These are phyloP conservation scores for Pulchroboletus neoregius DNA, from an alignment of 1,284 basidiomycete genomes.

Conservation along the genomic window DNA sequence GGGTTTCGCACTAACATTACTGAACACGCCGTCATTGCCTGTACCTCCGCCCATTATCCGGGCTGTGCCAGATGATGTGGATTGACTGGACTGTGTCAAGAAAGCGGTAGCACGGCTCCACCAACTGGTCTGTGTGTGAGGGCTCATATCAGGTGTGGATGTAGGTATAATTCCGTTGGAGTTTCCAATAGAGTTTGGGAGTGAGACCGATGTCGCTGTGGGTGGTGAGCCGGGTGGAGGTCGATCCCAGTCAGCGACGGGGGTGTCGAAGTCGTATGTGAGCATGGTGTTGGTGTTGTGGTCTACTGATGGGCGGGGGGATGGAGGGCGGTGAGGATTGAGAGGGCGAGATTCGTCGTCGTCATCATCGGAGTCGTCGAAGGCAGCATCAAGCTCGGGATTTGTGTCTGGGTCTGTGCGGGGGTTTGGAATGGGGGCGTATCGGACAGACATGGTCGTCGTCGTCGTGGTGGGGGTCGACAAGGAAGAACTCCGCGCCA, in stretches of 20 bases:
- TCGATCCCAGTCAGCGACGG: constrained; percentile 67
- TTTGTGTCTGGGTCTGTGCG: constrained; percentile 49
- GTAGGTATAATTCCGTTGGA: constrained; percentile 75
- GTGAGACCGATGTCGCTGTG: constrained; percentile 53
- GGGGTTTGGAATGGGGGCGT: constrained; percentile 66
- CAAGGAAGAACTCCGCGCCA: background rate
- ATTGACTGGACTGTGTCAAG: constrained; percentile 52
- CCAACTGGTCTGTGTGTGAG: constrained; percentile 34
- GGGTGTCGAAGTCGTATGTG: constrained; percentile 81
- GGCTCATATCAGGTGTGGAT: constrained; percentile 38
- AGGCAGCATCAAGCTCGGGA: constrained; percentile 72
- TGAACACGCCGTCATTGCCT: constrained; percentile 91
- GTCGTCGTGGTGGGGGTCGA: background rate
- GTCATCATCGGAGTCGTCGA: constrained; percentile 70
- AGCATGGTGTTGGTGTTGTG: constrained; percentile 32
- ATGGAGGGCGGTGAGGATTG: constrained; percentile 37
- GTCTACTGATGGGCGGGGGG: constrained; percentile 24
- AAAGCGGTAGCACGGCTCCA: constrained; percentile 61
- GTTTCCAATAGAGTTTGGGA: constrained; percentile 73
- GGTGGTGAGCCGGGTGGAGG: constrained; percentile 88
- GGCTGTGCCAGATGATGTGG: constrained; percentile 19
- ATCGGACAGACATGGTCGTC: constrained; percentile 49
- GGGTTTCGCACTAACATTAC: constrained; percentile 93
- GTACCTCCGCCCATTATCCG: constrained; percentile 65
- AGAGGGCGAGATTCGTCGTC: constrained; percentile 58